Conservation (phyloP, 1,284 basidiomycete species). For the Acaromyces ingoldii region DNA sequence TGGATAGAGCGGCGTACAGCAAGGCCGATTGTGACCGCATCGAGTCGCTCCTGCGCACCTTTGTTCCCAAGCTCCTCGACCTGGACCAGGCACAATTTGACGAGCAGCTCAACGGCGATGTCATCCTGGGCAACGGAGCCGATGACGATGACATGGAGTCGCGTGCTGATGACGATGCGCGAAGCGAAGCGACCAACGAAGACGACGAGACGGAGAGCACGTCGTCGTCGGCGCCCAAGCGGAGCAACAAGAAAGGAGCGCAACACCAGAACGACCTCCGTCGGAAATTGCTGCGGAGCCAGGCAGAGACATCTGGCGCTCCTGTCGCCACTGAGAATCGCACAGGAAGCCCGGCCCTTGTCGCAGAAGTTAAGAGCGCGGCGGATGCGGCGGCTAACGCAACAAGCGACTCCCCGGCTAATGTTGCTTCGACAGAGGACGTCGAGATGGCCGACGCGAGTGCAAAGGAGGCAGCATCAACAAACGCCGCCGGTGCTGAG, state of each 20-base stretch:
- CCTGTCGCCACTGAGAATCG: background rate
- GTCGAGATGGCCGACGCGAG: slow-evolving; percentile 30
- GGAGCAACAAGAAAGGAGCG: slow-evolving; percentile 18
- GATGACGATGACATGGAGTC: slow-evolving; percentile 25
- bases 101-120: slow-evolving; percentile 33
- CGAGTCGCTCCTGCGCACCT: slow-evolving; percentile 76
- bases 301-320: slow-evolving; percentile 23
- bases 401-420: slow-evolving; percentile 21
- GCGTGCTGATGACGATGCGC: slow-evolving; percentile 56
- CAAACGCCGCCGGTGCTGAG: background rate
- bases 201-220: slow-evolving; percentile 52
- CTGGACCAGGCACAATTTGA: slow-evolving; percentile 60
- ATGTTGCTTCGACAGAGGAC: slow-evolving; percentile 16
- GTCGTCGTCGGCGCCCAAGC: slow-evolving; percentile 16
- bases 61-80: slow-evolving; percentile 78
- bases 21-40: slow-evolving; percentile 72
- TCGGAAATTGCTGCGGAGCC: slow-evolving; percentile 28
- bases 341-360: background rate
- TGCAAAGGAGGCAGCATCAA: background rate
- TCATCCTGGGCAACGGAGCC: slow-evolving; percentile 16
- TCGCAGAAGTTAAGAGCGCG: slow-evolving; percentile 9
- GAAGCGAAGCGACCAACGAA: slow-evolving; percentile 60
- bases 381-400: slow-evolving; percentile 25
- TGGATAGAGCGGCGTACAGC: slow-evolving; percentile 74
- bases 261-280: slow-evolving; percentile 30